phyloP scores from a whole-genome alignment of 495 filamentous ascomycete species.

The Evernia prunastri region DNA sequence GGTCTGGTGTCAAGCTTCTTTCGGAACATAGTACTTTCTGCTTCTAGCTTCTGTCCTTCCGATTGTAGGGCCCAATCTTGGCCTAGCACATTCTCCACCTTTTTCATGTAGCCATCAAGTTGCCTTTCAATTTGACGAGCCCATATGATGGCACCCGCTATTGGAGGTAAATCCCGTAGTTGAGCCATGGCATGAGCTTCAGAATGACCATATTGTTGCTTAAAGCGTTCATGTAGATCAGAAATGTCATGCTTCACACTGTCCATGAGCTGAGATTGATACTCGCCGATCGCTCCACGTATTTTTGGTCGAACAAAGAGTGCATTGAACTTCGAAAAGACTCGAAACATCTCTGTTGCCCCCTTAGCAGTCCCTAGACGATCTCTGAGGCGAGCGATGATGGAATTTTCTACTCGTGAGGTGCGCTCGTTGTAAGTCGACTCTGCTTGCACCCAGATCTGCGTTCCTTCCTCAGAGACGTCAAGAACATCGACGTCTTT shows the following conservation, averaged over 20 bases:
- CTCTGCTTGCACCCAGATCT: constrained; percentile 85
- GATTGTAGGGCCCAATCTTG: constrained; percentile 88
- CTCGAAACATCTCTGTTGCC: constrained; percentile 98
- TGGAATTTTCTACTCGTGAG: constrained; percentile 94
- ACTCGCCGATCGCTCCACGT: constrained; percentile 92
- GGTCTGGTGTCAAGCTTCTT: constrained; percentile 91
- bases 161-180: constrained; percentile 86
- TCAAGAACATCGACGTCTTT: constrained; percentile 94
- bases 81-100: constrained; percentile 91
- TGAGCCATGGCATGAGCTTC: constrained; percentile 98
- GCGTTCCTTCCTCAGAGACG: constrained; percentile 79
- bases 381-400: constrained; percentile 90
- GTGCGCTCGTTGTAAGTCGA: constrained; percentile 95
- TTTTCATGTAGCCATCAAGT: constrained; percentile 91
- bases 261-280: constrained; percentile 93
- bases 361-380: constrained; percentile 90
- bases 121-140: constrained; percentile 94
- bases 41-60: constrained; percentile 88
- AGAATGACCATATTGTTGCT: constrained; percentile 95
- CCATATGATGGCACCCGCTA: constrained; percentile 96
- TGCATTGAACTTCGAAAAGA: constrained; percentile 99
- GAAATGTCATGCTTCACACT: constrained; percentile 94
- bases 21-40: constrained; percentile 81
- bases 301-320: constrained; percentile 97
- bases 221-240: constrained; percentile 90